These are phyloP conservation scores for Tolypocladium cylindrosporum DNA, from an alignment of 2,329 filamentous ascomycete species.

Conservation along the genomic window DNA sequence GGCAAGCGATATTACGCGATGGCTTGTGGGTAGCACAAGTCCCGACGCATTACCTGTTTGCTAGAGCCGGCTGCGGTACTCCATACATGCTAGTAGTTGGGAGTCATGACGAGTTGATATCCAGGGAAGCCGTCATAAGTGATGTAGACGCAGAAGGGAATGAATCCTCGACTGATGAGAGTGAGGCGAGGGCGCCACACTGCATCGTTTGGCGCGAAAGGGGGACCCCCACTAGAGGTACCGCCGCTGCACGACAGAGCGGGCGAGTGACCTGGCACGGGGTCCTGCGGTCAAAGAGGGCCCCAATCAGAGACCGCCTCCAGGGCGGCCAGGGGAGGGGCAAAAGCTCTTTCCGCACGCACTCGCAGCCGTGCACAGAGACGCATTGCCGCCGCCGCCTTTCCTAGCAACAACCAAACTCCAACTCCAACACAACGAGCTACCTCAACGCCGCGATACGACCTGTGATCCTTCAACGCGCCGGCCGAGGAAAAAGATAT, in stretches of 20 bases:
- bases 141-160: no score
- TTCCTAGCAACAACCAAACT: not conserved
- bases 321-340: not conserved
- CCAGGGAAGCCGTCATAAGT: not conserved
- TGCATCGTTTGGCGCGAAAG: not conserved
- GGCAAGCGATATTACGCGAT: not conserved
- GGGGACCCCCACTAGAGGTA: not conserved
- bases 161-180: no score
- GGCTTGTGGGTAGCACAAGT: no score
- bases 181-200: not conserved
- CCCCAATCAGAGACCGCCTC: not conserved
- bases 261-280: not conserved
- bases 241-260: not conserved
- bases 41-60: not conserved
- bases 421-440: not conserved
- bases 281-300: not conserved
- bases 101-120: not conserved
- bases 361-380: not conserved
- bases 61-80: not conserved
- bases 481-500: not conserved
- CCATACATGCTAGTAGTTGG: not conserved
- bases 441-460: not conserved
- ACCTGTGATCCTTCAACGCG: not conserved
- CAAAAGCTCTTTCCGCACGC: not conserved
- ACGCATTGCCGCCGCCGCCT: not conserved